Base-by-base conservation (phyloP, 768 basidiomycete genomes). In the Amanita subjunquillea region DNA sequence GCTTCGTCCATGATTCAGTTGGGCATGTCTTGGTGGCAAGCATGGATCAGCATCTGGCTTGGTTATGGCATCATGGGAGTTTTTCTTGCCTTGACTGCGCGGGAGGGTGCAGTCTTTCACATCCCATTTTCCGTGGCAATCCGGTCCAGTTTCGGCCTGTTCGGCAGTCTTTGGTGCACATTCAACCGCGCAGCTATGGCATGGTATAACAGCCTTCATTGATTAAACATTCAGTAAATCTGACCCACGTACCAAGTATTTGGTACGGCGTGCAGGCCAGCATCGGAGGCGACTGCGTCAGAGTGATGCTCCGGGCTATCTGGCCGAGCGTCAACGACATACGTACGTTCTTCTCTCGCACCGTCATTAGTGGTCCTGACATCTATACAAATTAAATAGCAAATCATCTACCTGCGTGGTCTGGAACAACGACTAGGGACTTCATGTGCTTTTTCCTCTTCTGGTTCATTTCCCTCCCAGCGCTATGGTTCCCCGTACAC, bases 361-460 rank as follows among this genome's bases (percentile, higher is more conserved):
- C 6, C 12, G 3, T 36, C 15, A 15, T 23, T 5, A 48, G 17
- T n/a, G 22, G 13, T 8, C n/a, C 15, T 17, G 2, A 6, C 6
- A 7, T 6, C 6, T 13, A 1, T 17, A 10, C 3, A 3, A 48
- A 32, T 23, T 9, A 25, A 43, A 50, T 57, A 86, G 81, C 78
- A 25, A 91, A 91, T 71, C 71, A 74, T 54, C 72, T 90, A 59
- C 83, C 87, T 17, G 75, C 71, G 20, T 82, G 80, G 13, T 80
- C 85, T 55, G 87, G 87, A 41, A 90, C 80, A 30, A 84, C 73
- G 51, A 83, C 84, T n/a, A 75, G 77, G 50, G 80, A 87, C 67
- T 86, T 84, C 59, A 68, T 88, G 70, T 80, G 79, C 57, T 92
- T 92, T 77, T 84, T 92, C 74, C 72, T 92, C 54, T 93, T 91